These are phyloP conservation scores for Nothophaeocryptopus gaeumannii DNA, from an alignment of 2,329 filamentous ascomycete genomes.

Conservation along the genomic window DNA sequence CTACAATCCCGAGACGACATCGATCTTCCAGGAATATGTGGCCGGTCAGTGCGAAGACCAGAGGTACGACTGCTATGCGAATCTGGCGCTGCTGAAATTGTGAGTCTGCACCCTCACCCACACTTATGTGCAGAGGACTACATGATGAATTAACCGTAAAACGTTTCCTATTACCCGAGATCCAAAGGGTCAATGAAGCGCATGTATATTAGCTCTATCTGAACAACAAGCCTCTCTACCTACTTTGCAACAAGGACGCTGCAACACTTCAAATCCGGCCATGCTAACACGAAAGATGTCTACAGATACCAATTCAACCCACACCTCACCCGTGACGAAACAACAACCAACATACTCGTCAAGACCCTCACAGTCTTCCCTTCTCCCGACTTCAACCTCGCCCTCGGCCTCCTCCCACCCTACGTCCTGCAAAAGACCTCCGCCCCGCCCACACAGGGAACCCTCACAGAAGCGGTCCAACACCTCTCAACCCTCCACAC, in stretches of 20 bases:
- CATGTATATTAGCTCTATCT: slow-evolving; percentile 71
- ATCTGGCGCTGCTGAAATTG: slow-evolving; percentile 94
- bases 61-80: slow-evolving; percentile 94
- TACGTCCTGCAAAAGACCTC: slow-evolving; percentile 62
- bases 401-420: slow-evolving; percentile 87
- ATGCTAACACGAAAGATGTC: slow-evolving; percentile 9
- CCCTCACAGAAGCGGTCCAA: slow-evolving; percentile 81
- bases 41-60: slow-evolving; percentile 91
- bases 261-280: not conserved
- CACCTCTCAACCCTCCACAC: slow-evolving; percentile 82
- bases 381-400: slow-evolving; percentile 89
- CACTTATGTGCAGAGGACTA: slow-evolving; percentile 38
- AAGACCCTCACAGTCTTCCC: slow-evolving; percentile 98
- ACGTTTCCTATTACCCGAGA: slow-evolving; percentile 99
- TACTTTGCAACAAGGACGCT: not conserved
- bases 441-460: slow-evolving; percentile 54
- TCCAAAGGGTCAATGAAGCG: slow-evolving; percentile 58
- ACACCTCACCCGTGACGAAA: slow-evolving; percentile 92
- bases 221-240: slow-evolving; percentile 43
- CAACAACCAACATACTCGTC: slow-evolving; percentile 97
- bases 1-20: slow-evolving; percentile 97
- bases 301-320: slow-evolving; percentile 98
- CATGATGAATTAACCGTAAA: slow-evolving; percentile 70
- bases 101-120: slow-evolving; percentile 54
- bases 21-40: slow-evolving; percentile 90